Base-by-base conservation (phyloP, 495 filamentous ascomycete genomes). In the Lasiosphaeris hirsuta region DNA sequence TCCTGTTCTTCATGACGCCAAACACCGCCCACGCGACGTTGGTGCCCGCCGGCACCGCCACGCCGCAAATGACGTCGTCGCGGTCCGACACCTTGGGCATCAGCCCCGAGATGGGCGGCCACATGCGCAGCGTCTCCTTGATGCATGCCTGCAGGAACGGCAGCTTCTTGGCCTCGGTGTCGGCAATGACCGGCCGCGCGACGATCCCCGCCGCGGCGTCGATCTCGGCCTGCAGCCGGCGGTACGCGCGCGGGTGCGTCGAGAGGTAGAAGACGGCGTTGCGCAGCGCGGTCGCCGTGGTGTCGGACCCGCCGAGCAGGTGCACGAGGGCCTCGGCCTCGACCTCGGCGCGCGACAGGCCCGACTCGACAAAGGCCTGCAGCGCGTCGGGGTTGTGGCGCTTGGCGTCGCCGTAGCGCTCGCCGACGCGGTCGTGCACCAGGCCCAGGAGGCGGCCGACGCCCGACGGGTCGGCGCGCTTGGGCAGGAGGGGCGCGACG, bases 251-350 rank as follows among this genome's bases (percentile, higher is more conserved):
- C 0, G 79, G 77, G 58, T 78, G 75, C 15, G 65, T 69, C 23
- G 78, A 56, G 0, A 85, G 71, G 36, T 73, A 71, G 65, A 77
- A 83, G 52, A 85, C 63, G 8, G 73, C 69, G 55, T 75, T 78
- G 23, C 73, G 66, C 52, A 84, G 67, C 13, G 77, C 75, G 30
- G 78, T 77, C 10, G 78, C 78, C 0, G 81, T 84, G 0, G 81
- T 83, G 35, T 78, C 80, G 8, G 69, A 72, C 9, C 81, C 81
- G 5, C 79, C 82, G 49, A 81, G 76, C 68, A 83, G 17, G 18
- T 52, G 47, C 7, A 65, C 46, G 15, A 64, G n/a, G 0, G 55
- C 54, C 33, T 64, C 62, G n/a, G 48, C 40, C 40, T 64, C 58
- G 54, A 58, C 62, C 33, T 64, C 51, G 8, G 43, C 14, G 9